phyloP scores from a whole-genome alignment of 345 rosid genomes.

The Eutrema yunnanense region DNA sequence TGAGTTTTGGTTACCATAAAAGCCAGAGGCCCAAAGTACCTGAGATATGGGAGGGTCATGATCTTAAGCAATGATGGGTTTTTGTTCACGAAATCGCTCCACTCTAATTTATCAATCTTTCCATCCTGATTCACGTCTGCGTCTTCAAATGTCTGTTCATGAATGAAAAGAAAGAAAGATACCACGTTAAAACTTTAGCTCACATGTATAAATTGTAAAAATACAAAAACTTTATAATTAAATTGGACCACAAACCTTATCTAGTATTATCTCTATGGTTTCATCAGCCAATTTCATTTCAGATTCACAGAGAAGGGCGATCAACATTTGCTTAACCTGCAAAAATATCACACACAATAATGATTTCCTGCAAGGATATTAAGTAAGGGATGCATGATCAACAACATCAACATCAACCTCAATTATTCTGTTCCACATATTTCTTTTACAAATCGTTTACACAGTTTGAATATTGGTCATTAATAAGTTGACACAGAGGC shows the following conservation, averaged over 20 bases:
- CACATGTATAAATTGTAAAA: not conserved
- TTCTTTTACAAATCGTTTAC: not conserved
- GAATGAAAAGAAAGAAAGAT: not conserved
- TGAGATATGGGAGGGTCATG: slow-evolving; percentile 91
- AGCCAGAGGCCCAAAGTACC: slow-evolving; percentile 40
- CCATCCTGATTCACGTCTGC: slow-evolving; percentile 86
- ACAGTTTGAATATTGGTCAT: not conserved
- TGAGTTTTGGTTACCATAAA: not conserved
- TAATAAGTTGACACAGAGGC: not conserved
- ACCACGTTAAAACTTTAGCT: not conserved
- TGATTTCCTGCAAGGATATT: not conserved
- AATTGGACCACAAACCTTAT: slow-evolving; percentile 57
- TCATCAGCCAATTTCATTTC: slow-evolving; percentile 97
- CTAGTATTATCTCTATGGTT: slow-evolving; percentile 88
- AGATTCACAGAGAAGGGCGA: slow-evolving; percentile 94
- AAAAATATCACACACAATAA: slow-evolving; percentile 8
- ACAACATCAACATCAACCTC: not conserved
- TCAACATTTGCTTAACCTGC: slow-evolving; percentile 97
- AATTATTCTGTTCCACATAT: not conserved
- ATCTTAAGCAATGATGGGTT: slow-evolving; percentile 88
- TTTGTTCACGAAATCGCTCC: slow-evolving; percentile 76
- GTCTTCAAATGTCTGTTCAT: slow-evolving; percentile 74
- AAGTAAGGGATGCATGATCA: not conserved
- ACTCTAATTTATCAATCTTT: slow-evolving; percentile 77
- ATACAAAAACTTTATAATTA: not conserved